Evolutionary conservation across 75 land plant genomes (phyloP).

Genomic region (Sequoia sempervirens): DNA sequence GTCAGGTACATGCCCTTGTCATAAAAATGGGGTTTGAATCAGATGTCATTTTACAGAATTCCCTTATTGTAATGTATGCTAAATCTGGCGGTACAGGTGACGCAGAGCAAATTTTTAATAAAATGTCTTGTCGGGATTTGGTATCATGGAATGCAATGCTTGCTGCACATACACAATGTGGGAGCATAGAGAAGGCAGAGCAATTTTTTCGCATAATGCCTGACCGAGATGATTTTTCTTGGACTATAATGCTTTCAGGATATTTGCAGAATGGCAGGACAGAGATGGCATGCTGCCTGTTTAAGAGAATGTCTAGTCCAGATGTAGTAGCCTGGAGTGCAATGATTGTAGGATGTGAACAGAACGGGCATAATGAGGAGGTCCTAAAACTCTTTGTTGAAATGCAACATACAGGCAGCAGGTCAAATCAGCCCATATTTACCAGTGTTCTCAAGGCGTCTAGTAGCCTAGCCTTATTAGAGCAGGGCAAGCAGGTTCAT

Average conservation of each 20-base stretch:
- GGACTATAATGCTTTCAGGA: not conserved
- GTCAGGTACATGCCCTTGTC: not conserved
- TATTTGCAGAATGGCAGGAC: not conserved
- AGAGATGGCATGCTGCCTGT: slow-evolving; percentile 25
- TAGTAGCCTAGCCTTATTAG: slow-evolving; percentile 12
- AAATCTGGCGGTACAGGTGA: not conserved
- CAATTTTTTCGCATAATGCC: not conserved
- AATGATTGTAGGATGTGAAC: slow-evolving; percentile 36
- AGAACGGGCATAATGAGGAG: slow-evolving; percentile 20
- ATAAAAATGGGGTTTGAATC: not conserved
- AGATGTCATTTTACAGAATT: slow-evolving; percentile 1
- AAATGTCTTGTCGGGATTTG: not conserved
- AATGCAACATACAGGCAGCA: slow-evolving; percentile 25
- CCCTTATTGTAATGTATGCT: slow-evolving; percentile 1
- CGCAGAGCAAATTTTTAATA: not conserved
- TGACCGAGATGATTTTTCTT: not conserved
- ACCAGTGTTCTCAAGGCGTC: slow-evolving; percentile 41
- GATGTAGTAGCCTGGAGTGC: slow-evolving; percentile 55
- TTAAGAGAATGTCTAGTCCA: slow-evolving; percentile 36
- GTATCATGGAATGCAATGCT: not conserved
- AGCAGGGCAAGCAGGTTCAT: slow-evolving; percentile 38
- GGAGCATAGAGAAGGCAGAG: not conserved
- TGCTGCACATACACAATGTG: not conserved
- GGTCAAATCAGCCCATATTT: slow-evolving; percentile 35
- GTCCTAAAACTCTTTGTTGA: slow-evolving; percentile 25